Percentiles rank a stretch among this genome's conserved stretches.
Conservation (phyloP, 1,284 basidiomycete genomes). For the Tylopilus sp. region DNA sequence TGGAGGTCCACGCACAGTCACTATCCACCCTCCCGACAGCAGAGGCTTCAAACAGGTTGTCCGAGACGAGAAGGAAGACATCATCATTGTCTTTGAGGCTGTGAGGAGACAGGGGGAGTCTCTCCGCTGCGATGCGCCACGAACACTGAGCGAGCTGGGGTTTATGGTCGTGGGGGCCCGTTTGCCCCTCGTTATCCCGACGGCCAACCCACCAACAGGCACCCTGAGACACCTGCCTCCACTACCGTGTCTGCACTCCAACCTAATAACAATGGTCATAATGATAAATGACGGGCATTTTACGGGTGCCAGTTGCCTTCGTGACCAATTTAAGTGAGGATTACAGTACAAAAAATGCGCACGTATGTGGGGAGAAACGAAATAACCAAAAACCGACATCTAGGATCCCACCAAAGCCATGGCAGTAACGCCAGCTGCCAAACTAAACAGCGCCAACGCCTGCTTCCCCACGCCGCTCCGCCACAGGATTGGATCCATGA, state of each 20-base stretch:
- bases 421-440: slow-evolving; percentile 63
- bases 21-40: slow-evolving; percentile 38
- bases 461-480: slow-evolving; percentile 56
- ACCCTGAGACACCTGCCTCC: neutral
- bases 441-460: slow-evolving; percentile 63
- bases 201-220: neutral
- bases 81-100: slow-evolving; percentile 23
- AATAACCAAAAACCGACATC: neutral
- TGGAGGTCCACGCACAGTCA: slow-evolving; percentile 38
- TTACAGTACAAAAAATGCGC: neutral
- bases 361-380: neutral
- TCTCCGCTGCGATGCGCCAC: slow-evolving; percentile 30
- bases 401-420: slow-evolving; percentile 57
- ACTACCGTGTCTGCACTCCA: no score
- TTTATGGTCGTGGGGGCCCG: slow-evolving; percentile 27
- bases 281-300: neutral
- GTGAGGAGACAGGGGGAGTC: slow-evolving; percentile 2
- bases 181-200: slow-evolving; percentile 20
- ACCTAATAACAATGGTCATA: no score
- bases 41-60: slow-evolving; percentile 22
- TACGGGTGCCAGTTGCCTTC: neutral
- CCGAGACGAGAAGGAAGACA: slow-evolving; percentile 31
- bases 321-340: neutral
- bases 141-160: slow-evolving; percentile 27
- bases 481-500: slow-evolving; percentile 67